Evolutionary conservation across 768 basidiomycete genomes (phyloP).

Genomic region (Psilocybe cubensis): DNA sequence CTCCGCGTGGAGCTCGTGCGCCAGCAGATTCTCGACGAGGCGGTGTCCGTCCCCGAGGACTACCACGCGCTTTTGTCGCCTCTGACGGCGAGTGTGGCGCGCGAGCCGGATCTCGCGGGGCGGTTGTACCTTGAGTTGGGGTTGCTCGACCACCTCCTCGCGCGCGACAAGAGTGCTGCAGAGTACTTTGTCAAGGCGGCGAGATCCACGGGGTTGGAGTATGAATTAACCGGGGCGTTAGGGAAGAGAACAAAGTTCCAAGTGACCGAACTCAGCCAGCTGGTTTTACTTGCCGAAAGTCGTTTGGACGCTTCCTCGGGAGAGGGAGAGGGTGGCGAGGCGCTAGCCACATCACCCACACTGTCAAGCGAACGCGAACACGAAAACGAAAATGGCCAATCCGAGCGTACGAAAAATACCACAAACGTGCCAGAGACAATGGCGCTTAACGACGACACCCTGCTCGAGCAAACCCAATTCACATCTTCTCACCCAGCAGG

Average conservation of each 20-base stretch:
- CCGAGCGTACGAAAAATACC: background rate
- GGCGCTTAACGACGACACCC: slow-evolving; percentile 91
- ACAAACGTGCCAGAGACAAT: slow-evolving; percentile 74
- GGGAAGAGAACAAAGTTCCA: slow-evolving; percentile 97
- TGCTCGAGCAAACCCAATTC: slow-evolving; percentile 93
- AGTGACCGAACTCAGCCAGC: slow-evolving; percentile 80
- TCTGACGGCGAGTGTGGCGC: slow-evolving; percentile 40
- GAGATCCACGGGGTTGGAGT: slow-evolving; percentile 76
- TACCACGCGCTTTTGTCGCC: slow-evolving; percentile 44
- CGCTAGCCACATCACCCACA: slow-evolving; percentile 8
- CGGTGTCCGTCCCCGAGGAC: slow-evolving; percentile 59
- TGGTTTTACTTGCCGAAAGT: slow-evolving; percentile 93
- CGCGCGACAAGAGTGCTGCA: slow-evolving; percentile 77
- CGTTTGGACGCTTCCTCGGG: slow-evolving; percentile 37
- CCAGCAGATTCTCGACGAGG: slow-evolving; percentile 83
- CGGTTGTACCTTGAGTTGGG: slow-evolving; percentile 77
- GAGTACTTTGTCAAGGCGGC: slow-evolving; percentile 81
- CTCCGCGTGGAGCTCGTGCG: slow-evolving; percentile 76
- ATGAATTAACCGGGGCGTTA: slow-evolving; percentile 90
- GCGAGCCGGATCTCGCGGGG: slow-evolving; percentile 68
- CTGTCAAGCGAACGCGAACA: slow-evolving; percentile 5
- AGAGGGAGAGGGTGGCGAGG: background rate
- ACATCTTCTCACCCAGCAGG: slow-evolving; percentile 68
- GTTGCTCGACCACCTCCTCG: slow-evolving; percentile 74
- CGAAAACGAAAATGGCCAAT: background rate